These are phyloP conservation scores for Candida nemodendra DNA, from an alignment of 805 yeast genomes.

Conservation along the genomic window DNA sequence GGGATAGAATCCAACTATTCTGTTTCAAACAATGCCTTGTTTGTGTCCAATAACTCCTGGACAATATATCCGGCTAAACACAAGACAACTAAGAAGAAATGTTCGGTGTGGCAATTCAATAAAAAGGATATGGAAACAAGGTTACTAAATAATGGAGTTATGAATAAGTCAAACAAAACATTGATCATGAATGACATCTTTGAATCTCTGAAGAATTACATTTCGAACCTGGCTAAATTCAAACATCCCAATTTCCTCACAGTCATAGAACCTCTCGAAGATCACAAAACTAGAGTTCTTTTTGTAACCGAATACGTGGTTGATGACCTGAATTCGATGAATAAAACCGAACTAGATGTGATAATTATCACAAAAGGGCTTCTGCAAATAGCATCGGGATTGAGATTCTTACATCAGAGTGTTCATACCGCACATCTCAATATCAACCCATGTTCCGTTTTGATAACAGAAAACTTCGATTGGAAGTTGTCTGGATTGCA, in stretches of 20 bases:
- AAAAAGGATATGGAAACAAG: constrained; percentile 68
- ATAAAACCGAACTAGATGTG: constrained; percentile 59
- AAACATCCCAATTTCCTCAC: constrained; percentile 88
- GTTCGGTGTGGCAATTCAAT: constrained; percentile 84
- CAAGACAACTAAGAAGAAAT: constrained; percentile 55
- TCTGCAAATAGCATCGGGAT: constrained; percentile 70
- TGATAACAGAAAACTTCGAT: constrained; percentile 81
- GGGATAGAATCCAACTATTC: constrained; percentile 69
- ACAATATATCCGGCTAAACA: constrained; percentile 80
- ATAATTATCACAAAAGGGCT: constrained; percentile 75
- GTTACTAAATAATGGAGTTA: constrained; percentile 48
- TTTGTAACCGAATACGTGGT: constrained; percentile 83
- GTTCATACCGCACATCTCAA: constrained; percentile 76
- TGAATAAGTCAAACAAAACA: constrained; percentile 48
- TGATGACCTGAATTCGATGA: constrained; percentile 29
- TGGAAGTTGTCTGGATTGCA: constrained; percentile 88
- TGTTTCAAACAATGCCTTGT: constrained; percentile 67
- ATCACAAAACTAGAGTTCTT: constrained; percentile 68
- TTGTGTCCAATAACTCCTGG: constrained; percentile 76
- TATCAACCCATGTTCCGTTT: constrained; percentile 72
- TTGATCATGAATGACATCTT: constrained; percentile 58
- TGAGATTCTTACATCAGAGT: constrained; percentile 78
- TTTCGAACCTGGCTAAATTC: constrained; percentile 69
- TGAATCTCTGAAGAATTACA: constrained; percentile 64
- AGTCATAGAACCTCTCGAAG: constrained; percentile 86